Conservation (phyloP, 345 rosid genomes). For the Kernera saxatilis region DNA sequence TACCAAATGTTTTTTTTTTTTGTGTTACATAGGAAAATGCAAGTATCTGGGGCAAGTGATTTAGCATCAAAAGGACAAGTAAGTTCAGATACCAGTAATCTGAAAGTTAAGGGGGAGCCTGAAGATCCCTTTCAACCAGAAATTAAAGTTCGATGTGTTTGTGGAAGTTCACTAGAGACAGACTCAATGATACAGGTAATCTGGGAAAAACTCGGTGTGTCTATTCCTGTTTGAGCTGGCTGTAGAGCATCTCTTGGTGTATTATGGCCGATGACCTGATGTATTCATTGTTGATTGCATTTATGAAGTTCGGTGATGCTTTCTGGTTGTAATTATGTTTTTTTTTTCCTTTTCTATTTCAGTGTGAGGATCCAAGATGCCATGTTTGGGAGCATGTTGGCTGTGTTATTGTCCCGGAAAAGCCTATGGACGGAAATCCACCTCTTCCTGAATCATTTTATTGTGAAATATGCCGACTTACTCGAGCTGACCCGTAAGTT, state of each 20-base stretch:
- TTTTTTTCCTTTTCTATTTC: background rate
- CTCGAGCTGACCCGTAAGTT: slow-evolving; percentile 97
- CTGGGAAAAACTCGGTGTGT: background rate
- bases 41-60: slow-evolving; percentile 81
- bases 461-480: slow-evolving; percentile 87
- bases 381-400: slow-evolving; percentile 74
- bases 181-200: slow-evolving; percentile 75
- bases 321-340: background rate
- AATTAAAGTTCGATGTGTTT: slow-evolving; percentile 79
- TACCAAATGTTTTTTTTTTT: slow-evolving; percentile 4
- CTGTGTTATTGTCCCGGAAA: slow-evolving; percentile 79
- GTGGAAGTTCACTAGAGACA: slow-evolving; percentile 71
- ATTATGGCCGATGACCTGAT: background rate
- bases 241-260: background rate
- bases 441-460: slow-evolving; percentile 67
- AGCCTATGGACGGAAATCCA: slow-evolving; percentile 57
- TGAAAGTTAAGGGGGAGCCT: slow-evolving; percentile 57
- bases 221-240: slow-evolving; percentile 1
- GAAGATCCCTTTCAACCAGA: slow-evolving; percentile 50
- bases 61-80: slow-evolving; percentile 77
- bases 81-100: slow-evolving; percentile 57
- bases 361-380: slow-evolving; percentile 87
- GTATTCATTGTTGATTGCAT: background rate
- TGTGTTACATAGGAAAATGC: slow-evolving; percentile 67
- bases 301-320: background rate